These are phyloP conservation scores for Tuber microsphaerosporum DNA, from an alignment of 495 filamentous ascomycete species.

Conservation along the genomic window DNA sequence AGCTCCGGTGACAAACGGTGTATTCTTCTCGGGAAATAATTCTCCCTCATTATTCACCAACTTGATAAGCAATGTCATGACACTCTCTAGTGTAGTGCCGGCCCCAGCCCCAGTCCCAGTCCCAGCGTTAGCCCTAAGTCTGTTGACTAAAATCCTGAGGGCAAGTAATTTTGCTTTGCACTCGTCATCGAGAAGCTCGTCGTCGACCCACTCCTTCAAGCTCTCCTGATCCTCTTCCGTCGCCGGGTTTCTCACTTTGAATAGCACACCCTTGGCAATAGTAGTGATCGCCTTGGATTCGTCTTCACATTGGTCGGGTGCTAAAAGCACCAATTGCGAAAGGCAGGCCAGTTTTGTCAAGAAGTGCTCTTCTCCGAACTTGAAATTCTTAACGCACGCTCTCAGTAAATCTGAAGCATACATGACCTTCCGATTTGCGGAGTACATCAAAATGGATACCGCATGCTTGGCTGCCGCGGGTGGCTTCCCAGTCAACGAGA, in stretches of 20 bases:
- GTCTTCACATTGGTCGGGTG: constrained; percentile 63
- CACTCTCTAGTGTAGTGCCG: constrained; percentile 41
- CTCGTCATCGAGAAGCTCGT: constrained; percentile 67
- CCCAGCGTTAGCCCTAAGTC: constrained; percentile 60
- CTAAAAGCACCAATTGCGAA: constrained; percentile 74
- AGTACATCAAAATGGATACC: constrained; percentile 71
- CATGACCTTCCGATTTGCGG: constrained; percentile 74
- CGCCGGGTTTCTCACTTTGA: constrained; percentile 56
- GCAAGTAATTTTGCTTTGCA: constrained; percentile 78
- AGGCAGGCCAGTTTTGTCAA: constrained; percentile 77
- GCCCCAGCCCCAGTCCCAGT: background rate
- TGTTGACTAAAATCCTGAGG: constrained; percentile 82
- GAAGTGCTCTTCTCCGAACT: constrained; percentile 66
- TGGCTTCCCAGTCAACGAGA: constrained; percentile 72
- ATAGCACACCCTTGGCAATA: constrained; percentile 68
- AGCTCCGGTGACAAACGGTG: constrained; percentile 47
- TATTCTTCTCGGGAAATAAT: constrained; percentile 63
- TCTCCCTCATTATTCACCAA: constrained; percentile 70
- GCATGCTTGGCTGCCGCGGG: constrained; percentile 85
- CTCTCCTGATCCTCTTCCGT: constrained; percentile 44
- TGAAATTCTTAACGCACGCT: constrained; percentile 66
- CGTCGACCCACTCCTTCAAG: constrained; percentile 58
- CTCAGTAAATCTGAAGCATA: constrained; percentile 75
- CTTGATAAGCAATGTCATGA: constrained; percentile 62
- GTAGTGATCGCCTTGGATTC: constrained; percentile 68